phyloP scores from a whole-genome alignment of 2,329 filamentous ascomycete genomes.

The Arachnomyces sp. region DNA sequence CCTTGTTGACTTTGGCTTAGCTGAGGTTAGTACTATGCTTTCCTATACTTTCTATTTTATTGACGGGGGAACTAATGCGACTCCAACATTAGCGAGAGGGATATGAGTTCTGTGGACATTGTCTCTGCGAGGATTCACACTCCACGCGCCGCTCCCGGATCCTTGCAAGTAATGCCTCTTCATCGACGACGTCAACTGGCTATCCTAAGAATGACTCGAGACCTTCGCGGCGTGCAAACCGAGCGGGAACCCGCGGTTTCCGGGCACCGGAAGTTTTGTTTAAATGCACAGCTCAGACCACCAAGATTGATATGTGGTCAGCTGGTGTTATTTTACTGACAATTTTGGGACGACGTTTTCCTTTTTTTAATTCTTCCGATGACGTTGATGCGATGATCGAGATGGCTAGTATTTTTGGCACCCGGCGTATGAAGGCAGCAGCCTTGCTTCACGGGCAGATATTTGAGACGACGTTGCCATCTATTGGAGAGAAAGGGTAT shows the following conservation, averaged over 20 bases:
- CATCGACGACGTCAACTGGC: conserved; percentile 48
- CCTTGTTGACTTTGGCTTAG: conserved; percentile 97
- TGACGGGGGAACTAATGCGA: conserved; percentile 1
- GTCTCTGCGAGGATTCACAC: conserved; percentile 65
- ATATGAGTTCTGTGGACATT: conserved; percentile 43
- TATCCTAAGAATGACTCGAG: conserved; percentile 88
- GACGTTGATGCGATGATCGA: conserved; percentile 97
- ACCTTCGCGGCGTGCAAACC: conserved; percentile 81
- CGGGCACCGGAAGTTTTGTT: conserved; percentile 92
- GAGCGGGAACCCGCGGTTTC: conserved; percentile 90
- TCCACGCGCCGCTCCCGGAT: conserved; percentile 53
- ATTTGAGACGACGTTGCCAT: conserved; percentile 88
- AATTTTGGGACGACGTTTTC: conserved; percentile 82
- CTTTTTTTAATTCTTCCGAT: conserved; percentile 98
- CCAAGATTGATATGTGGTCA: conserved; percentile 94
- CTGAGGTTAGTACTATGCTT: conserved; percentile 49
- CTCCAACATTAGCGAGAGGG: conserved; percentile 47
- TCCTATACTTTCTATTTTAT: background rate
- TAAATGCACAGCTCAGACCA: conserved; percentile 93
- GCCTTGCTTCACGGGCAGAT: conserved; percentile 82
- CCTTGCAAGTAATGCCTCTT: conserved; percentile 52
- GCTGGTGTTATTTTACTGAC: conserved; percentile 96
- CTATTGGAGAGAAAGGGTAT: conserved; percentile 77
- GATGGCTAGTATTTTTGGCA: conserved; percentile 90
- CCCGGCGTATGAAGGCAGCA: conserved; percentile 71